A percentile compares a stretch with the other conserved stretches of the same genome.
Conservation (phyloP, 2,329 filamentous ascomycete genomes). For the Parafenestella ontariensis region DNA sequence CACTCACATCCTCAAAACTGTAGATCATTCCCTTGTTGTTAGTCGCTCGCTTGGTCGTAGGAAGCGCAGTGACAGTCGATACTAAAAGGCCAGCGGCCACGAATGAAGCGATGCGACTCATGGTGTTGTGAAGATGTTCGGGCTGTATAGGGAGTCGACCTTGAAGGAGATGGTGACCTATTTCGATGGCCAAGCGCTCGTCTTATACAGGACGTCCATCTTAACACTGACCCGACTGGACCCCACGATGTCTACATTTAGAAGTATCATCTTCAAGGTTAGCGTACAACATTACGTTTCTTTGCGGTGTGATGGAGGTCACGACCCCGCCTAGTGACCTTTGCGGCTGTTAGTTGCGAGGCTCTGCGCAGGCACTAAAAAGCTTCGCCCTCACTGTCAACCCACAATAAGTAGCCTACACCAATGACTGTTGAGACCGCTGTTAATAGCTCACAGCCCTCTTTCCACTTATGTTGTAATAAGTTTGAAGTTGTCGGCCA, state of each 20-base stretch:
- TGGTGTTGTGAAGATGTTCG: background rate
- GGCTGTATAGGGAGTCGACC: background rate
- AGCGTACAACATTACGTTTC: background rate
- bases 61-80: background rate
- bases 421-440: background rate
- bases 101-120: background rate
- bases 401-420: no score
- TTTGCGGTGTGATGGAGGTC: background rate
- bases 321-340: background rate
- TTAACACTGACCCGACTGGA: background rate
- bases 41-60: background rate
- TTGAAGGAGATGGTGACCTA: background rate
- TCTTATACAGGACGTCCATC: background rate
- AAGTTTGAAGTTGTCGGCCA: background rate
- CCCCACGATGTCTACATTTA: background rate
- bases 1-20: conserved; percentile 9
- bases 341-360: background rate
- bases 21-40: background rate
- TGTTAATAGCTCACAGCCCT: background rate
- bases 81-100: background rate
- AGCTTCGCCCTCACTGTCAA: no score
- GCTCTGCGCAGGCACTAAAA: background rate
- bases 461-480: background rate
- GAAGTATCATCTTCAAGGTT: background rate
- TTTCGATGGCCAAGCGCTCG: background rate